Evolutionary conservation across 2,329 filamentous ascomycete species (phyloP).

Genomic region (Arthrobotrys sphaeroides): DNA sequence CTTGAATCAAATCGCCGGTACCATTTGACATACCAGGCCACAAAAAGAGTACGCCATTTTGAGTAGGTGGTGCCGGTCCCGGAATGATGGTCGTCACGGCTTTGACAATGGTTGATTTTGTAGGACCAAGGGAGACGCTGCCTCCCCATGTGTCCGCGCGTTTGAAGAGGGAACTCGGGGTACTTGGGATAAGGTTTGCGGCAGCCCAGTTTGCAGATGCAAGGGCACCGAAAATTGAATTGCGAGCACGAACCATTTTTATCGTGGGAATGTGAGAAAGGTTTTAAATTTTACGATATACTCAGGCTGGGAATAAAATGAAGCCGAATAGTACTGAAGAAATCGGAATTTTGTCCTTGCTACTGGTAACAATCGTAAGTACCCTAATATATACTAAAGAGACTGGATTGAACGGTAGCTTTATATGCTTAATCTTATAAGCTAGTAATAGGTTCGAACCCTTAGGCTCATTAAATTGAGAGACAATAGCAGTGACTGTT

Average conservation of each 20-base stretch:
- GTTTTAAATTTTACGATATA: too few species aligned
- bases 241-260: conserved; percentile 7
- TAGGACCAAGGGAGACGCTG: conserved; percentile 61
- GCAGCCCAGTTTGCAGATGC: background rate
- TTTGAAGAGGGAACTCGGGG: conserved; percentile 13
- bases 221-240: conserved; percentile 1
- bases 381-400: too few species aligned
- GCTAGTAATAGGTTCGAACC: too few species aligned
- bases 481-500: too few species aligned
- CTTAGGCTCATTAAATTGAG: too few species aligned
- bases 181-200: conserved; percentile 17
- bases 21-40: conserved; percentile 65
- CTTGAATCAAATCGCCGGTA: conserved; percentile 63
- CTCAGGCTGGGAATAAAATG: background rate
- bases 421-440: too few species aligned
- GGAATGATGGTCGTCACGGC: conserved; percentile 63
- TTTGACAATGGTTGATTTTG: conserved; percentile 61
- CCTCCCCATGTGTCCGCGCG: conserved; percentile 61
- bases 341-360: too few species aligned
- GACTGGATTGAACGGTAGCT: too few species aligned
- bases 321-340: too few species aligned
- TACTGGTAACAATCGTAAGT: too few species aligned
- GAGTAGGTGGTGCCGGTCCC: conserved; percentile 60
- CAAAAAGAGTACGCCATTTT: conserved; percentile 62
- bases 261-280: background rate